phyloP scores from a whole-genome alignment of 805 yeast species.

The Nakazawaea peltata region DNA sequence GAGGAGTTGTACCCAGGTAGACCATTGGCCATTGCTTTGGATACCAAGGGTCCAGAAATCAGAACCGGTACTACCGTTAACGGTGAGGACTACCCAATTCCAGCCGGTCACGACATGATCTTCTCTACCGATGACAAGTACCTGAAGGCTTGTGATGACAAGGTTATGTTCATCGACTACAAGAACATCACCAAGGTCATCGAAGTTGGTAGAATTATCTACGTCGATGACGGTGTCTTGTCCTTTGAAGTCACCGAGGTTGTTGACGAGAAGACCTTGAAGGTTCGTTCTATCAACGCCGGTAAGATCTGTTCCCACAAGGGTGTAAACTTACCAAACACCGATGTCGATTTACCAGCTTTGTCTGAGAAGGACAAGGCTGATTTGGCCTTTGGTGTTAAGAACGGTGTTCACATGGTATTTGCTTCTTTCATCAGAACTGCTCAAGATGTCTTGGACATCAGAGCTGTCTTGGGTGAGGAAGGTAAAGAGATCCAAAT shows the following conservation, averaged over 20 bases:
- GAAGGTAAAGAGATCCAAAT: slow-evolving; percentile 95
- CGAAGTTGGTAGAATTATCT: slow-evolving; percentile 79
- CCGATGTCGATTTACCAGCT: slow-evolving; percentile 98
- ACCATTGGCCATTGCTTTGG: slow-evolving; percentile 97
- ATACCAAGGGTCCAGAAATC: slow-evolving; percentile 99
- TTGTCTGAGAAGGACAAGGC: slow-evolving; percentile 92
- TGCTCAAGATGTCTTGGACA: slow-evolving; percentile 81
- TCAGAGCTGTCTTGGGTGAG: slow-evolving; percentile 93
- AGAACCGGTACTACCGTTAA: slow-evolving; percentile 93
- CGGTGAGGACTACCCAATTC: slow-evolving; percentile 75
- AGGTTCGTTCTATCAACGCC: slow-evolving; percentile 84
- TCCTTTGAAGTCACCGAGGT: slow-evolving; percentile 89
- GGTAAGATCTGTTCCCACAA: slow-evolving; percentile 96
- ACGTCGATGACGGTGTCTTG: slow-evolving; percentile 95
- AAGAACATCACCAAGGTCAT: slow-evolving; percentile 94
- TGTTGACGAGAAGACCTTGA: slow-evolving; percentile 71
- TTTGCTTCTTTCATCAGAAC: slow-evolving; percentile 98
- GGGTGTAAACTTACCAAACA: slow-evolving; percentile 98
- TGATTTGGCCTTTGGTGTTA: slow-evolving; percentile 92
- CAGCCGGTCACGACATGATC: slow-evolving; percentile 82
- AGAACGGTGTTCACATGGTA: slow-evolving; percentile 96
- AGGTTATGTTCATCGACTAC: slow-evolving; percentile 86
- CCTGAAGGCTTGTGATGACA: slow-evolving; percentile 65
- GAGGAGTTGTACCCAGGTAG: slow-evolving; percentile 88
- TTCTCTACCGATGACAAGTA: slow-evolving; percentile 86